Evolutionary conservation across 805 yeast genomes (phyloP), one percentile per base, ranked within the genome.

Genomic region (Candida odintsovae): DNA sequence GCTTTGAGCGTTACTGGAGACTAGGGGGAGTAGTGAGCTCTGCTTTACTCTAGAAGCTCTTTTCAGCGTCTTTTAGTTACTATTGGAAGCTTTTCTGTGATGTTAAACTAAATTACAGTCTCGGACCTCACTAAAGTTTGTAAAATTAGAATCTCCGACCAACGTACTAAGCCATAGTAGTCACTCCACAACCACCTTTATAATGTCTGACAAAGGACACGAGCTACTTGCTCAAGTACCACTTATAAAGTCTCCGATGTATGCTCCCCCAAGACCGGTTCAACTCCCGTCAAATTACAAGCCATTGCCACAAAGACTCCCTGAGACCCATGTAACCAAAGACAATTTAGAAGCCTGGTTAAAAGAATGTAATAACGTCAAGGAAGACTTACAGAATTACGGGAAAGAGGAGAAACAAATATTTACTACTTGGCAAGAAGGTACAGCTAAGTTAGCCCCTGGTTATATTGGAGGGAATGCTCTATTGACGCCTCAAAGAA

Each of bases 261-360:
- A 64, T 50, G 73, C 69, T 46, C 77, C 81, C 1, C 84, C 86
- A 16, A 75, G 70, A 48, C 75, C 83, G 0, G 71, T 80, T 13
- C 71, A 78, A 7, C 65, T 80, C 33, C 77, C 81, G 33, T 61
- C 71, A 28, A 73, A 73, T 50, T 81, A 75, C 59, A 64, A 62
- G 16, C 59, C 63, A 12, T 55, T 72, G 9, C 72, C 75, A 7
- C 48, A 57, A 1, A 47, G 49, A 6, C 48, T 66, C 19, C 72
- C 70, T n/a, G 63, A 57, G 19, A 55, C 69, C 5, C 59, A 62
- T 3, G 59, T 59, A 9, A 49, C 62, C 3, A 48, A 48, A 9
- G 63, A 57, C 4, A 66, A 67, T 28, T 50, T 69, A 7, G 52
- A 56, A 21, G 56, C 58, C 13, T 65, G 71, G 54, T 52, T 57